Evolutionary conservation across 2,329 filamentous ascomycete species (phyloP).

Genomic region (Aspergillus melleus): DNA sequence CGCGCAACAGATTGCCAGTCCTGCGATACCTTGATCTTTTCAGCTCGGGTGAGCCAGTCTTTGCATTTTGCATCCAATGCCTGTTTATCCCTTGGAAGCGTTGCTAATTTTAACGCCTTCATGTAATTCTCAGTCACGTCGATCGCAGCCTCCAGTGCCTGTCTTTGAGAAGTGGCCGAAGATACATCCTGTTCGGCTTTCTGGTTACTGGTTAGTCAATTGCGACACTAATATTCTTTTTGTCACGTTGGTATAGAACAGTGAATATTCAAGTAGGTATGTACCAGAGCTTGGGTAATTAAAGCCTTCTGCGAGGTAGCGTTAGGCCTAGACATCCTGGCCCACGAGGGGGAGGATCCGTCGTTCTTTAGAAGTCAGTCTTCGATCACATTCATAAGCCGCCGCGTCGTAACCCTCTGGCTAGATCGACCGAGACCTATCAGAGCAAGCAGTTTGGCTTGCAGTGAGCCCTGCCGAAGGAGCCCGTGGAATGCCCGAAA

Average conservation of each 20-base stretch:
- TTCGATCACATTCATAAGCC: constrained; percentile 9
- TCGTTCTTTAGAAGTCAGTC: constrained; percentile 11
- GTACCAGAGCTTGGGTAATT: constrained; percentile 35
- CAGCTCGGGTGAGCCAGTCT: constrained; percentile 69
- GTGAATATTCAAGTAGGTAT: background rate
- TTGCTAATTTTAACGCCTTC: constrained; percentile 66
- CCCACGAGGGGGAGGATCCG: background rate
- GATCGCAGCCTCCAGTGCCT: constrained; percentile 74
- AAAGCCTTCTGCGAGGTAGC: constrained; percentile 26
- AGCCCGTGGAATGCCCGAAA: constrained; percentile 11
- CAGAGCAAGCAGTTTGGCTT: constrained; percentile 2
- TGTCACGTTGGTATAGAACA: background rate
- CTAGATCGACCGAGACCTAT: constrained; percentile 7
- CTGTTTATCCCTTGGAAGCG: constrained; percentile 62
- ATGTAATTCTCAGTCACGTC: constrained; percentile 78
- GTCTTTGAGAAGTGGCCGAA: constrained; percentile 54
- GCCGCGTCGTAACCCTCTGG: constrained; percentile 10
- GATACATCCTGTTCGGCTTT: constrained; percentile 56
- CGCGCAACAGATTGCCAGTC: constrained; percentile 31
- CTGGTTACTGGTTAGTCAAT: constrained; percentile 41
- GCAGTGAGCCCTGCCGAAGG: constrained; percentile 13
- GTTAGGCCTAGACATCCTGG: constrained; percentile 32
- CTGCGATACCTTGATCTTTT: constrained; percentile 65
- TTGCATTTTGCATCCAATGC: constrained; percentile 69
- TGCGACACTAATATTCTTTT: background rate